Conservation (phyloP, 345 rosid genomes). For the Cardiospermum halicacabum region DNA sequence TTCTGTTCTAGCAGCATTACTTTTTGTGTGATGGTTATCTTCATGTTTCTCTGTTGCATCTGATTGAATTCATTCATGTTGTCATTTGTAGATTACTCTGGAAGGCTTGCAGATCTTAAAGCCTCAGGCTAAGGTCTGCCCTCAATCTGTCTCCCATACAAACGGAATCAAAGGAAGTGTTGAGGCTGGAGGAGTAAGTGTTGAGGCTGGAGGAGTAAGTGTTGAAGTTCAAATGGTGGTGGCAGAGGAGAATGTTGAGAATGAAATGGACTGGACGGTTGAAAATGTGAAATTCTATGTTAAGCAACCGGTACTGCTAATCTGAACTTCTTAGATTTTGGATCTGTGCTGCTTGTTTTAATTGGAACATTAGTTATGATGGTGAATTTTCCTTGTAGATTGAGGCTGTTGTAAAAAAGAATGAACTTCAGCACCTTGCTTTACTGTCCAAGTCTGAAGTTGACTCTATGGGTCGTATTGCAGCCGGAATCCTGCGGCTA, state of each 20-base stretch:
- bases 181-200: conserved; percentile 60
- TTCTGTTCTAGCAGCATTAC: background rate
- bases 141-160: conserved; percentile 22
- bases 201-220: conserved; percentile 75
- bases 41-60: conserved; percentile 6
- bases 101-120: conserved; percentile 83
- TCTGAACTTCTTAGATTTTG: conserved; percentile 18
- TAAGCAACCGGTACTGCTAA: conserved; percentile 76
- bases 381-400: conserved; percentile 41
- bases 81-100: conserved; percentile 56
- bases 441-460: conserved; percentile 81
- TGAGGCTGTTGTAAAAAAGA: conserved; percentile 81
- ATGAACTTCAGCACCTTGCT: conserved; percentile 82
- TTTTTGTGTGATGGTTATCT: background rate
- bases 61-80: background rate
- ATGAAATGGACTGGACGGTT: conserved; percentile 66
- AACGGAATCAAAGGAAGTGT: conserved; percentile 58
- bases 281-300: conserved; percentile 87
- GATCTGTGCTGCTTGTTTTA: conserved; percentile 4
- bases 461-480: conserved; percentile 88
- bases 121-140: conserved; percentile 48
- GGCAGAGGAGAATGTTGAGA: conserved; percentile 45
- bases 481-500: conserved; percentile 78
- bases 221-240: conserved; percentile 64
- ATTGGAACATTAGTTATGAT: conserved; percentile 2